phyloP scores from a whole-genome alignment of 129 eudicot genomes.

The Glebionis coronaria region DNA sequence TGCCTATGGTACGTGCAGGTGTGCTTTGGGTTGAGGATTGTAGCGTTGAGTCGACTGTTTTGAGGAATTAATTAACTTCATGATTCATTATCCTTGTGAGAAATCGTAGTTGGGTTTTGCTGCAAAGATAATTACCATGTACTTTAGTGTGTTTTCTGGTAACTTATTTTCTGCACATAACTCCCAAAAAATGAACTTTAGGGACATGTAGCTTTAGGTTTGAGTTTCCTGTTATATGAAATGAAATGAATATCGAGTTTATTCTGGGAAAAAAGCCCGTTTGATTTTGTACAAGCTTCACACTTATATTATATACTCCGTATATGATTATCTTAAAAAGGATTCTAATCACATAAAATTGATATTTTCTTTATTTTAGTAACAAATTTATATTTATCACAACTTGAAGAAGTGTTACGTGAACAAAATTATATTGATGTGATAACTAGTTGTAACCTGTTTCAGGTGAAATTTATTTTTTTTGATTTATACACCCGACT shows the following conservation, averaged over 20 bases:
- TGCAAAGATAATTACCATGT: constrained; percentile 5
- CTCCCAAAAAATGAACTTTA: background rate
- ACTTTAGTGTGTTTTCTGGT: background rate
- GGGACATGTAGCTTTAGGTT: constrained; percentile 4
- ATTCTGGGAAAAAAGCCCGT: too few species aligned
- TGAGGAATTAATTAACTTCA: constrained; percentile 7
- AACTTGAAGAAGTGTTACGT: too few species aligned
- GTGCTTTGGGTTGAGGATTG: constrained; percentile 6
- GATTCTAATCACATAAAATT: too few species aligned
- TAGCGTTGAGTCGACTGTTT: background rate
- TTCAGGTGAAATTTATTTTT: too few species aligned
- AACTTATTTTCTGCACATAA: background rate
- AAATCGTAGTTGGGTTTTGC: constrained; percentile 9
- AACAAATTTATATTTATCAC: too few species aligned
- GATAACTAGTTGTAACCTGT: too few species aligned
- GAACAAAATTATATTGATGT: too few species aligned
- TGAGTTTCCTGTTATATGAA: background rate
- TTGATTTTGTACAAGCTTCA: too few species aligned
- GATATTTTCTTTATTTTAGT: too few species aligned
- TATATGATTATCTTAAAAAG: too few species aligned
- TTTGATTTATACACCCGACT: too few species aligned
- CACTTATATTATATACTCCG: background rate
- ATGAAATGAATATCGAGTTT: constrained; percentile 11
- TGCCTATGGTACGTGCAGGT: constrained; percentile 19
- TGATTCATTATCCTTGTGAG: constrained; percentile 16